These are phyloP conservation scores for Avena eriantha DNA, from an alignment of 176 grass and related monocot species.

Conservation along the genomic window DNA sequence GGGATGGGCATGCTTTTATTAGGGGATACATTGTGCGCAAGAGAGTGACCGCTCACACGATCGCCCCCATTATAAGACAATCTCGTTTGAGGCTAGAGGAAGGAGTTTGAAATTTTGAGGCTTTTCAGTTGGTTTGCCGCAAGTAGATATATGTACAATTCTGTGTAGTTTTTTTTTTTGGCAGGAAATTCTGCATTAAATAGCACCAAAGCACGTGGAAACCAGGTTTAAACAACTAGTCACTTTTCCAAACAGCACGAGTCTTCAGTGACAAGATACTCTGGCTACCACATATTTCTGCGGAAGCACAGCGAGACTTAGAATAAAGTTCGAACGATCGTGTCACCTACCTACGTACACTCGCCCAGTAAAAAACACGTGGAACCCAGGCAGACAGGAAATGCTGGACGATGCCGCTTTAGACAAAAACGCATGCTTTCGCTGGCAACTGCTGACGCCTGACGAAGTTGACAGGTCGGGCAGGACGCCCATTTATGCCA, in stretches of 20 bases:
- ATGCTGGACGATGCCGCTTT: neutral
- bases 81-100: no score
- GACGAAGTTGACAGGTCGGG: neutral
- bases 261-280: slow-evolving; percentile 1
- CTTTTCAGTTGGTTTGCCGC: no score
- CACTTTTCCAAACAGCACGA: neutral
- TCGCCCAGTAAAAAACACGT: neutral
- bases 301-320: neutral
- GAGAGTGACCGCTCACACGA: no score
- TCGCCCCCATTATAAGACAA: no score
- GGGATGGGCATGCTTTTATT: no score
- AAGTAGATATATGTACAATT: no score
- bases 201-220: neutral
- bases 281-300: neutral
- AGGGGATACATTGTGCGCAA: no score
- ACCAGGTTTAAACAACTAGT: neutral
- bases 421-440: neutral
- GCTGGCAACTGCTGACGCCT: slow-evolving; percentile 1
- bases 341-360: neutral
- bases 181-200: neutral
- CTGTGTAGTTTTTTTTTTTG: no score
- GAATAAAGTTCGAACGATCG: neutral
- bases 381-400: neutral
- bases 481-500: neutral
- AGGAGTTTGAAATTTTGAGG: no score